Base-by-base conservation (phyloP, 345 rosid species). In the Dipteronia sinensis region DNA sequence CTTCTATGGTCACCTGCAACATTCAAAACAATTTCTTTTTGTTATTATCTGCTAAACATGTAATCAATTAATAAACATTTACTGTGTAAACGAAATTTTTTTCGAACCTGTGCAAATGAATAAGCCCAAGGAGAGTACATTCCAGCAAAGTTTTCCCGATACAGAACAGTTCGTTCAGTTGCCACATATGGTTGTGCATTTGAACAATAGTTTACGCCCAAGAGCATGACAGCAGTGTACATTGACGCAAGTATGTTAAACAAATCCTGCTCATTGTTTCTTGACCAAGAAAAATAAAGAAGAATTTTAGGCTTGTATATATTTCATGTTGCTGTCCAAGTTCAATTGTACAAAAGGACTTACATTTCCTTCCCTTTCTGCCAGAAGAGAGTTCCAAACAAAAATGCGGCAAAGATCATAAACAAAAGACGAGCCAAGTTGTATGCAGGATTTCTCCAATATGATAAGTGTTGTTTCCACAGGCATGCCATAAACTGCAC, bases 381-480 rank as follows among this genome's bases (percentile, higher is more conserved):
- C 86, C 84, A 84, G 65, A 78, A 71, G 22, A 75, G 25, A 16
- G 77, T 67, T 1, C 86, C 80, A 58, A 81, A 82, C 22, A 82
- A 8, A 20, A 61, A n/a, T 74, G 90, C 77, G 2, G 66, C 69
- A 11, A 82, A 13, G 0, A 65, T 47, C 46, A 70, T 77, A 73
- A 61, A 87, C 1, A 81, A 8, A 19, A 87, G 31, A 49, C 92
- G 85, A 23, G 79, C 64, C 22, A 85, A 64, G 74, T 83, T 87
- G 44, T 84, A 80, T 10, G 81, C 71, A 51, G 90, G 86, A 78
- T 83, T 87, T 80, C 92, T 84, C 92, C 89, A 89, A 78, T 89
- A 89, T 19, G 88, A 85, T 31, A 72, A 71, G 63, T 81, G 83
- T 47, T 89, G 92, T 78, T 89, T 89, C 92, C 90, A 83, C 4